phyloP scores from a whole-genome alignment of 2,329 filamentous ascomycete genomes.

The Corniculantispora saksenae region DNA sequence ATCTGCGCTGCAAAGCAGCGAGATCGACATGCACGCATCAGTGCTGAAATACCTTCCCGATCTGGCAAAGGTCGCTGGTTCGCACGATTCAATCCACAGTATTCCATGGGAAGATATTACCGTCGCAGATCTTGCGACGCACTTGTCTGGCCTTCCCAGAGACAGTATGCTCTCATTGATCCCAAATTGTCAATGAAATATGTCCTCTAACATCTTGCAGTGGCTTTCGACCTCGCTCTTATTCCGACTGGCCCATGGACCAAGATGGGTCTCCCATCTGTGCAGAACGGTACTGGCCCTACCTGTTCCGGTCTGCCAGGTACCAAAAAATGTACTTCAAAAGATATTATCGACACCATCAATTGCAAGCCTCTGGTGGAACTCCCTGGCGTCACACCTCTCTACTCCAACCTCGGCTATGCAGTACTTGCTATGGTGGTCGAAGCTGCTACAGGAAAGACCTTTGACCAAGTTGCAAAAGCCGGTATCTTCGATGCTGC shows the following conservation, averaged over 20 bases:
- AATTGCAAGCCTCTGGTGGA: conserved; percentile 40
- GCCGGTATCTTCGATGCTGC: conserved; percentile 43
- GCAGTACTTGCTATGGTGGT: conserved; percentile 47
- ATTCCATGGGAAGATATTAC: conserved; percentile 51
- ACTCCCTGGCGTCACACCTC: conserved; percentile 43
- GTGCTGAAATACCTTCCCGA: conserved; percentile 48
- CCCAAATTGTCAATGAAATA: neutral
- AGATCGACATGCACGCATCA: conserved; percentile 41
- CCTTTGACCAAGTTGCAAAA: conserved; percentile 41
- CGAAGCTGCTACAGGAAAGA: conserved; percentile 43
- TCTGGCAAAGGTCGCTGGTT: conserved; percentile 27
- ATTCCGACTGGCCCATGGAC: conserved; percentile 30
- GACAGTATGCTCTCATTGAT: conserved; percentile 30
- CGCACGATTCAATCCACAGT: conserved; percentile 32
- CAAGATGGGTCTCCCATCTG: conserved; percentile 33
- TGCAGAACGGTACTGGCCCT: conserved; percentile 31
- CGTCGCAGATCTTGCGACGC: conserved; percentile 44
- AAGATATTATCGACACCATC: conserved; percentile 31
- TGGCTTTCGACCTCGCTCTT: conserved; percentile 35
- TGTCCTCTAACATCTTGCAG: conserved; percentile 23
- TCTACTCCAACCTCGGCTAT: conserved; percentile 52
- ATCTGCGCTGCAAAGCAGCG: conserved; percentile 30
- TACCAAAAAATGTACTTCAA: conserved; percentile 32
- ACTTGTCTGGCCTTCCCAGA: conserved; percentile 45
- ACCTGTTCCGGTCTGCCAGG: conserved; percentile 38